Evolutionary conservation across 2,329 filamentous ascomycete genomes (phyloP).

Genomic region (Elsinoe arachidis): DNA sequence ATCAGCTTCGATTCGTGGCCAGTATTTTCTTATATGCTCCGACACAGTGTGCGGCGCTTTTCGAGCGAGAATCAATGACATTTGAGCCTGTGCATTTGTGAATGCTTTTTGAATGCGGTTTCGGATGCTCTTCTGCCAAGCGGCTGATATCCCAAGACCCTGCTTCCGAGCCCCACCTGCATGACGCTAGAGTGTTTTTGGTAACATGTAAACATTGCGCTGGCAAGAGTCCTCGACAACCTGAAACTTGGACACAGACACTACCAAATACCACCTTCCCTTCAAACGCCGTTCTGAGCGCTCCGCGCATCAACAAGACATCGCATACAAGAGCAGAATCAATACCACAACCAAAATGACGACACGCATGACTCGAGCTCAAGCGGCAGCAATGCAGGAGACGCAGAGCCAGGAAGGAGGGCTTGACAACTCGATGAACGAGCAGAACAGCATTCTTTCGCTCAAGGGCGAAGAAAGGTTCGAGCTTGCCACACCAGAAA

Average conservation of each 20-base stretch:
- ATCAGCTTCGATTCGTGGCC: too few relatives aligned
- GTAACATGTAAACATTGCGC: slow-evolving; percentile 6
- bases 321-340: neutral
- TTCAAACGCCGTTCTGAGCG: neutral
- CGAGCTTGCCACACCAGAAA: slow-evolving; percentile 8
- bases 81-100: neutral
- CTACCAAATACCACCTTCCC: neutral
- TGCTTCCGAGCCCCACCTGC: slow-evolving; percentile 3
- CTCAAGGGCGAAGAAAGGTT: slow-evolving; percentile 12
- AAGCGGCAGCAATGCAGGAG: slow-evolving; percentile 30
- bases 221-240: neutral
- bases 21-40: too few relatives aligned
- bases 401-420: slow-evolving; percentile 19
- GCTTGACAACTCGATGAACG: slow-evolving; percentile 18
- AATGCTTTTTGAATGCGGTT: neutral
- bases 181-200: neutral
- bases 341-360: neutral
- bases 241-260: neutral
- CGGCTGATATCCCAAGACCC: neutral
- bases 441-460: slow-evolving; percentile 19
- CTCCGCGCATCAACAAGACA: neutral
- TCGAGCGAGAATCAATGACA: neutral
- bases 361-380: slow-evolving; percentile 38
- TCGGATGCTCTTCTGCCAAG: neutral
- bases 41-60: too few relatives aligned